Evolutionary conservation across 2,329 filamentous ascomycete species (phyloP), one percentile per base, ranked within the genome.

Genomic region (Sporothrix globosa): DNA sequence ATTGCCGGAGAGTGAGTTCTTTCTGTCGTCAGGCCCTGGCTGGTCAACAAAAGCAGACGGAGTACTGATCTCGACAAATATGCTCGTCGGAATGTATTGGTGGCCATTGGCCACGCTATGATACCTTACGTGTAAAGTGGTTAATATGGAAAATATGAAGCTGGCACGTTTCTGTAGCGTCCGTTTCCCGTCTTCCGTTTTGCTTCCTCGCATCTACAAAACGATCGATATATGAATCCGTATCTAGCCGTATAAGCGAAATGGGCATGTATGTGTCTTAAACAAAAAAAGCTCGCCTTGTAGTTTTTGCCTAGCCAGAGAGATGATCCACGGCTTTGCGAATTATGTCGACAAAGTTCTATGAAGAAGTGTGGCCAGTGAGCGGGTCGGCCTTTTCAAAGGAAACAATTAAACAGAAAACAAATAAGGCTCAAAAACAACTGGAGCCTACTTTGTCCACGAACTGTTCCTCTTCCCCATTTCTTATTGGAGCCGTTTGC

Each of bases 61-160:
- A 10, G 19, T 19, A 44, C 21, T 39, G 54, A 19, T 30, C 10
- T 39, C 17, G 41, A 61, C 41, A 10, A 61, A 44, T 10, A 44
- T 44, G 56, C 56, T 44, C 56, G 56, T 44, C 41, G 41, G 53
- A 34, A 7, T 34, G 34, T 61, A 11, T 44, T 17, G 19, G 56
- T 61, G 39, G 21, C 58, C 34, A 14, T 14, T n/a, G 17, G 13
- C 7, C 39, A 46, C 39, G 58, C 58, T 46, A 34, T 44, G 14
- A 58, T 46, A 34, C 34, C 34, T 34, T 34, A 46, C 34, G 34
- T 46, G 52, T 68, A 68, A 52, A 68, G 67, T 60, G 14, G 41
- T 60, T 68, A 68, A 60, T 68, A 68, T 68, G 67, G 53, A 68
- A 68, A 60, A 68, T 68, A 68, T 21, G 53, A 68, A 21, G 14